A percentile compares a stretch with the other conserved stretches of the same genome.
Conservation (phyloP, 305 asterid species). For the Fraxinus angustifolia region DNA sequence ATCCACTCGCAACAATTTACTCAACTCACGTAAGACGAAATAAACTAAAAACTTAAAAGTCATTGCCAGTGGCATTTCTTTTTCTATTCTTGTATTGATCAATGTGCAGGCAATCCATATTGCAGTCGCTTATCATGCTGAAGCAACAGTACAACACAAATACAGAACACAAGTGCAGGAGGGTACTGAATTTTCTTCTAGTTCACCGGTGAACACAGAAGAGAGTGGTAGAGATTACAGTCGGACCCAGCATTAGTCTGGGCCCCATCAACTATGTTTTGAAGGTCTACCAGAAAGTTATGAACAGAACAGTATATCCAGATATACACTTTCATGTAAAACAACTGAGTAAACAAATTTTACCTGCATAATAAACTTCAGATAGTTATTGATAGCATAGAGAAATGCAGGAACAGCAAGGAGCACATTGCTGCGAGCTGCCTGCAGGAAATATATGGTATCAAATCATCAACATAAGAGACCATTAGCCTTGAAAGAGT, state of each 20-base stretch:
- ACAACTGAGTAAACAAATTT: conserved; percentile 10
- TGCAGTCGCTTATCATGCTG: neutral
- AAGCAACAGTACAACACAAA: neutral
- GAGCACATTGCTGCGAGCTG: conserved; percentile 69
- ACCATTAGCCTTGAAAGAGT: neutral
- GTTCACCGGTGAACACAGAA: neutral
- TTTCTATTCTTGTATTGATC: neutral
- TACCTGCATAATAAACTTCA: conserved; percentile 88
- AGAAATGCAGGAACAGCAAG: conserved; percentile 88
- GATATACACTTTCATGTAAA: neutral
- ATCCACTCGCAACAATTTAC: neutral
- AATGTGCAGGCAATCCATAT: neutral
- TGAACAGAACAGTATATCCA: neutral
- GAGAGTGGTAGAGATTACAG: neutral
- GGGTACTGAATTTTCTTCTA: neutral
- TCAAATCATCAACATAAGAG: conserved; percentile 18
- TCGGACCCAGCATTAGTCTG: neutral
- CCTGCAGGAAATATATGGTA: conserved; percentile 45
- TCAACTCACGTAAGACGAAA: neutral
- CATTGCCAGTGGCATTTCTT: neutral
- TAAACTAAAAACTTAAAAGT: neutral
- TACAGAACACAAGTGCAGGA: neutral
- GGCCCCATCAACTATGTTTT: neutral
- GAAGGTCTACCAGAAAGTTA: neutral
- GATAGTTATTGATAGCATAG: conserved; percentile 80